A percentile compares a stretch with the other conserved stretches of the same genome.
Evolutionary conservation across 2,329 filamentous ascomycete species (phyloP).

Genomic region (Nigrograna mackinnonii): DNA sequence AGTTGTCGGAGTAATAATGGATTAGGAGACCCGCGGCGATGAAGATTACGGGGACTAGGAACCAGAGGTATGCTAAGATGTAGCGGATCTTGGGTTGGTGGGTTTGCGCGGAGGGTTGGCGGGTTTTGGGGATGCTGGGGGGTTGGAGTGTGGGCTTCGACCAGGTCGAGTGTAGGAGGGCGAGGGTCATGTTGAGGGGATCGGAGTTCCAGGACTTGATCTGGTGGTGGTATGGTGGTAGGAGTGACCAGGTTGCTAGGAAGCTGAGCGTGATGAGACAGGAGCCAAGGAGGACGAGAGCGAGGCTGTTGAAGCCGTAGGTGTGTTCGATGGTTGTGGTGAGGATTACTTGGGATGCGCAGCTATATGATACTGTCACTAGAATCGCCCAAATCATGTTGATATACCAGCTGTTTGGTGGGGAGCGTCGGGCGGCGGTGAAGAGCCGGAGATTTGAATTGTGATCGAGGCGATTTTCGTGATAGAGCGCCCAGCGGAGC

Average conservation of each 20-base stretch:
- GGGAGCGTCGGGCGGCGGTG: conserved; percentile 3
- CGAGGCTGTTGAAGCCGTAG: conserved; percentile 2
- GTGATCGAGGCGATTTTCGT: conserved; percentile 14
- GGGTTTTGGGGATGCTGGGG: background rate
- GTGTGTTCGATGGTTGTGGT: background rate
- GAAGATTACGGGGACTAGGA: conserved; percentile 1
- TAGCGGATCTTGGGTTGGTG: background rate
- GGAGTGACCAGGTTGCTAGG: conserved; percentile 3
- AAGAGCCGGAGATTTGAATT: conserved; percentile 20
- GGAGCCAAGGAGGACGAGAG: conserved; percentile 1
- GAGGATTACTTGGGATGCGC: conserved; percentile 1
- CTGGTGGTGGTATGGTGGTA: conserved; percentile 1
- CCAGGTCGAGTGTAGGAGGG: conserved; percentile 2
- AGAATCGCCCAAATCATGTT: conserved; percentile 12
- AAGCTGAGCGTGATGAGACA: conserved; percentile 2
- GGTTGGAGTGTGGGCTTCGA: background rate
- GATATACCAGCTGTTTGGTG: conserved; percentile 11
- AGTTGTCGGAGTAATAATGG: background rate
- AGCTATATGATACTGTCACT: conserved; percentile 10
- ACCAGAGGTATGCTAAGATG: conserved; percentile 4
- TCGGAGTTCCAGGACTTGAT: conserved; percentile 6
- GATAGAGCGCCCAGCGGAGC: conserved; percentile 19
- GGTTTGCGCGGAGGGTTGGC: background rate
- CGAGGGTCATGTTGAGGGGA: conserved; percentile 2
- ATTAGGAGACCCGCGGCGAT: background rate